These are phyloP conservation scores for Pseudonitzschia multiseries DNA, from an alignment of 108 stramenopile species.

Conservation along the genomic window DNA sequence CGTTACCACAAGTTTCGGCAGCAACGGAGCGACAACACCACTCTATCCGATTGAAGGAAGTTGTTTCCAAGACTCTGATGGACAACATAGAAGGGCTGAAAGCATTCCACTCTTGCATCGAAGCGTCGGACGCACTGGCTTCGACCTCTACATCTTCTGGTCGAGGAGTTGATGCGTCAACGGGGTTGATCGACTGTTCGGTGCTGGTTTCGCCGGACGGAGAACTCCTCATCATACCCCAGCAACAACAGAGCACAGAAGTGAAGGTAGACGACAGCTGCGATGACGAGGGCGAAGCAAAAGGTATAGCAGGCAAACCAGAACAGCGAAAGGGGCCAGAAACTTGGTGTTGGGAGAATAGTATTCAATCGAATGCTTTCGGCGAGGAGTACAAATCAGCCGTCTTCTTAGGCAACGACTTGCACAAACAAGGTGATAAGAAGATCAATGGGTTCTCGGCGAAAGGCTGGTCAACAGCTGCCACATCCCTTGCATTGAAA, in stretches of 20 bases:
- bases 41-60: slow-evolving; percentile 7
- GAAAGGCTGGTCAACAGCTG: slow-evolving; percentile 47
- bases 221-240: slow-evolving; percentile 48
- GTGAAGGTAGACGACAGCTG: neutral
- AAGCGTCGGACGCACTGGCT: slow-evolving; percentile 59
- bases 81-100: slow-evolving; percentile 35
- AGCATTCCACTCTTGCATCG: slow-evolving; percentile 60
- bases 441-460: slow-evolving; percentile 62
- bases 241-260: slow-evolving; percentile 2
- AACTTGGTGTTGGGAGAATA: neutral
- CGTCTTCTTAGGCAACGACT: slow-evolving; percentile 58
- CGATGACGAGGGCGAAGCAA: neutral
- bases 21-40: neutral
- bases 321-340: neutral
- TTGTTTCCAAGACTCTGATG: slow-evolving; percentile 6
- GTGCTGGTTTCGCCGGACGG: slow-evolving; percentile 75
- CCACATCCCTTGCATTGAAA: slow-evolving; percentile 36
- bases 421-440: slow-evolving; percentile 43
- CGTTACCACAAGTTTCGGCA: neutral
- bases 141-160: slow-evolving; percentile 32
- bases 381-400: slow-evolving; percentile 57
- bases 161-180: slow-evolving; percentile 14
- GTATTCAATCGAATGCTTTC: slow-evolving; percentile 24
- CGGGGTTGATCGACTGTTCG: slow-evolving; percentile 52
- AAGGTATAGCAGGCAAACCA: neutral